Base-by-base conservation (phyloP, 768 basidiomycete species). In the Chalciporus chontae region DNA sequence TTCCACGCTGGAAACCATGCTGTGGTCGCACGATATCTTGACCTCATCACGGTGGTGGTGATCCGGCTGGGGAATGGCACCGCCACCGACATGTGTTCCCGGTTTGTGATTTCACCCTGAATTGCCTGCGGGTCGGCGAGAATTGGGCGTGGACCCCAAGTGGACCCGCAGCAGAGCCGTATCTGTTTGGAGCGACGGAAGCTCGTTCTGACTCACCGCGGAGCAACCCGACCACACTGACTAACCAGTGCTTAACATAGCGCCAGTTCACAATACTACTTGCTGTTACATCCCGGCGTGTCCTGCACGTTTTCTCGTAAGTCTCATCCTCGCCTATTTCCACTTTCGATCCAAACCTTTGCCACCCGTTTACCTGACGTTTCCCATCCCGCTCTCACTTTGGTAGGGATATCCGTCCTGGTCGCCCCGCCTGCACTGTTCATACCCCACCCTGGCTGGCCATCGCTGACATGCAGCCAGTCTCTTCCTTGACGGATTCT, bases 331-430 rank as follows among this genome's bases (percentile, higher is more conserved):
- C 34, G 49, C 54, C 55, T 57, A 60, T 45, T 65, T 53, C 62
- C 58, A 21, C 62, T 67, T 65, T 65, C 46, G 62, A 56, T 55
- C 55, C 48, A 48, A 42, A 31, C 61, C 9, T 59, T 53, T 57
- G 64, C 66, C 66, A 66, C 61, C 68, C 64, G 66, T 69, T 69
- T 68, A 62, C 66, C 66, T 69, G 66, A 64, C 68, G 68, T 68
- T 64, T 66, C 8, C 66, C 66, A 62, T 64, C 66, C 66, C 59
- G 61, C 52, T 55, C 55, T 53, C 43, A 29, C 51, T 56, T 54
- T 56, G 58, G 43, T 50, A 39, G 55, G 55, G 52, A 54, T 58
- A 66, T 64, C 57, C 68, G 47, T 58, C 48, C 53, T 55, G 34
- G 48, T 54, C 49, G 56, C 55, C 58, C 58, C 52, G 46, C 50